Evolutionary conservation across 1,139 yeast genomes (phyloP), one percentile per base, ranked within the genome.

Genomic region (Meyerozyma athensensis): DNA sequence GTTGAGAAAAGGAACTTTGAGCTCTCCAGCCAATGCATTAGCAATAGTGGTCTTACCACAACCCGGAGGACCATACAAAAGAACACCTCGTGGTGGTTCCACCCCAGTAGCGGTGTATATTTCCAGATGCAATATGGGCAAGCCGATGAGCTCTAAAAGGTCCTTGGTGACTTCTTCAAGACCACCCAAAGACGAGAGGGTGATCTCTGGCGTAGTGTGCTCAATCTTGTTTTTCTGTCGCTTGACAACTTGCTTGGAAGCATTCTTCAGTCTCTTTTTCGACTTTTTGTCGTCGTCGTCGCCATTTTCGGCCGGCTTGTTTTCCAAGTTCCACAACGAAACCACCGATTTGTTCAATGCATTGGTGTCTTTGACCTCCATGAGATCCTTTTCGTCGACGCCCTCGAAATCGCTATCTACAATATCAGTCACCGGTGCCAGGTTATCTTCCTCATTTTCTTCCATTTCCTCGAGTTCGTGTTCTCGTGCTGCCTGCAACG

Each of bases 21-120:
- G 69, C 54, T 92, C 97, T 20, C 96, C 96, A 2, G 98, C 98
- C 30, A 92, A 68, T 0, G 97, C 97, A 59, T 90, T 87, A 2
- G 98, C 98, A 40, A 92, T 81, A 37, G 96, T 82, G 0, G 99
- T 92, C 54, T 92, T 92, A 56, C 99, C 99, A 66, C 98, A 92
- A 10, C 99, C 99, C 1, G 98, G 98, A 0, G 99, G 98, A 0
- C 99, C 99, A 58, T 90, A 96, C 21, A 92, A 64, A 20, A 92
- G 60, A 2, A 92, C 96, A 43, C 98, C 98, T 34, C 97, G 72
- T n/a, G 98, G 96, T 10, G 97, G 96, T 48, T 89, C 96, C 4
- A 92, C 90, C 18, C 98, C 97, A 0, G 96, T 85, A 7, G 90
- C 74, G 13, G 68, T 49, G 54, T 87, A 92, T 2, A 92, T 86